Base-by-base conservation (phyloP, 192 early-diverging fungal genomes). In the Backusella macrospora region DNA sequence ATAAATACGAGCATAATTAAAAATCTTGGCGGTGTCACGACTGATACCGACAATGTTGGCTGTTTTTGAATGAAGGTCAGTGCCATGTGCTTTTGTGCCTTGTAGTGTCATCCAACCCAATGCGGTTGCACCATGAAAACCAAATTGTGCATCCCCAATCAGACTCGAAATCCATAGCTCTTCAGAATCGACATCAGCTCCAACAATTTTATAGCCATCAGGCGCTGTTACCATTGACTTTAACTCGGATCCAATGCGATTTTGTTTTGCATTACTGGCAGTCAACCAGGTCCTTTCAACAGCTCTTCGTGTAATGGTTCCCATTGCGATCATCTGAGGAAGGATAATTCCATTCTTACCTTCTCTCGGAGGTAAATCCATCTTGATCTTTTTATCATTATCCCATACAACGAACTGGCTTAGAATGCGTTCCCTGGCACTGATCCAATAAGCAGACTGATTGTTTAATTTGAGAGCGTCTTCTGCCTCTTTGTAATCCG, bases 21-120 rank as follows among this genome's bases (percentile, higher is more conserved):
- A 98, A 14, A 95, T 82, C 79, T 99, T 99, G 67, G 98, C 95
- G 48, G 90, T 85, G 72, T 96, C 93, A 34, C 98, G 87, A 40
- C 84, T 86, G 76, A 98, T 97, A 16, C 91, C 93, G 69, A 97
- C 71, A 71, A 99, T 95, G 15, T 84, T 77, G 0, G 94, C 98
- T 0, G 98, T 97, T 71, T 91, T 92, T 1, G 96, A 96, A 76
- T 99, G 98, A 65, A 98, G 72, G 81, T 99, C 98, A 0, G 98
- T 97, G 14, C 90, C 92, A 8, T 86, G 88, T 0, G 88, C 69
- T 83, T 99, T 99, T 3, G 89, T 93, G 0, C 98, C 98, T 78
- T 99, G 96, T 45, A 99, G 80, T 3, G 95, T 99, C 98, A 99
- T 98, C 90, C 96, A 99, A 3, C 98, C 96, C 39, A 99, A 82